Base-by-base conservation (phyloP, 306 rosid species). In the Citrullus amarus region DNA sequence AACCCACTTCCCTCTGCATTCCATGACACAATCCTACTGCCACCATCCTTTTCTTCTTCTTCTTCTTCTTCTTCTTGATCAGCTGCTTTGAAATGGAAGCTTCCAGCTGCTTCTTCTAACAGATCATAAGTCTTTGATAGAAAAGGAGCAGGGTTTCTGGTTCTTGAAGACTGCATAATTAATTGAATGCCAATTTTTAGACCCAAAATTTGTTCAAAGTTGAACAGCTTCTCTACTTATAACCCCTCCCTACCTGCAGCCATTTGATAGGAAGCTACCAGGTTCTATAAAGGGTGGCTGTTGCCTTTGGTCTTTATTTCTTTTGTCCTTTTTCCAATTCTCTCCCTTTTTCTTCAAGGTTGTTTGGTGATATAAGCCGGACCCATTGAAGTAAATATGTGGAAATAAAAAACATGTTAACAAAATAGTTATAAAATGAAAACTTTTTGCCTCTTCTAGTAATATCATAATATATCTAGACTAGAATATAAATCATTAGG, bases 71-170 rank as follows among this genome's bases (percentile, higher is more conserved):
- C 81, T 4, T 41, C 50, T 1, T 18, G 30, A 39, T 39, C 28
- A 39, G 51, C 51, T 67, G 15, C 74, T 5, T 67, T n/a, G 6
- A 67, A 18, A 67, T 67, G 74, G 74, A 67, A 67, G 74, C 74
- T 67, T 7, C 74, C 87, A 10, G 82, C 85, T 85, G 82, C 85
- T 85, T 88, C 90, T 82, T 89, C 94, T 72, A 93, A 78, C 85
- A 93, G 82, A 60, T 91, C 87, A 41, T 83, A 93, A 0, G 98
- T 93, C 85, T 93, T 93, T 25, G 89, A 75, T 36, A 93, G 34
- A 76, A 93, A 93, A 0, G 98, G 98, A 18, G 98, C 87, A 1
- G 90, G 93, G 58, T 86, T 80, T 79, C 86, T 82, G 16, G 89
- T 43, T 86, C 80, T 86, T 12, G 83, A 82, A 48, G 89, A 78